phyloP scores from a whole-genome alignment of 2,329 filamentous ascomycete genomes.

The Hymenoscyphus occultus region DNA sequence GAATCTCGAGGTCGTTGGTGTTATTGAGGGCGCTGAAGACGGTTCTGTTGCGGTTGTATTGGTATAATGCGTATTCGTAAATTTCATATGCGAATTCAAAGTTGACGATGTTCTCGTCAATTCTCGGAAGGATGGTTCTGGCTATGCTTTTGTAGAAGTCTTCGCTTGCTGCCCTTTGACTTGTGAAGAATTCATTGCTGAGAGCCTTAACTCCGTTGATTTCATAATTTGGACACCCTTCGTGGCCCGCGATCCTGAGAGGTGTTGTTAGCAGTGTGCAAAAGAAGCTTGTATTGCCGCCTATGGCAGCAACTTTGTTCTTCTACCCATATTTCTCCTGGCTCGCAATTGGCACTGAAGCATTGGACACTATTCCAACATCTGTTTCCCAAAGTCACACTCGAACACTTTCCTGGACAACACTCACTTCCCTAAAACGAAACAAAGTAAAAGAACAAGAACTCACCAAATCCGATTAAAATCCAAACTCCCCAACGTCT shows the following conservation, averaged over 20 bases:
- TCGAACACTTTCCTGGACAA: too few relatives aligned
- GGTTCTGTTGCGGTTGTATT: constrained; percentile 50
- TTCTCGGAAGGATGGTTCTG: constrained; percentile 21
- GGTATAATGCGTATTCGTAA: constrained; percentile 58
- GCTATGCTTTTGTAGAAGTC: constrained; percentile 29
- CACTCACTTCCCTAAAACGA: background rate
- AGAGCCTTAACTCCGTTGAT: constrained; percentile 17
- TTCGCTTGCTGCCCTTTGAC: constrained; percentile 11
- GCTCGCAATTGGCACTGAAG: background rate
- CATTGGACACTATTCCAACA: background rate
- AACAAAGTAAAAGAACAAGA: background rate
- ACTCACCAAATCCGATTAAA: constrained; percentile 47
- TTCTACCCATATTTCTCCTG: background rate
- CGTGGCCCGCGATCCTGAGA: constrained; percentile 29
- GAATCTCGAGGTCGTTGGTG: constrained; percentile 44
- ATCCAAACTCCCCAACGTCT: constrained; percentile 48
- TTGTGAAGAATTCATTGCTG: constrained; percentile 10
- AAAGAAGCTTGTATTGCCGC: background rate
- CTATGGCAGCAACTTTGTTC: background rate
- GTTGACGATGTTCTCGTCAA: constrained; percentile 23
- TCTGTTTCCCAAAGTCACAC: background rate
- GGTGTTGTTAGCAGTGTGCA: constrained; percentile 4
- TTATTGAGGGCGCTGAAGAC: constrained; percentile 42
- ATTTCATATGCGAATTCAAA: constrained; percentile 51
- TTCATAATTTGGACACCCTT: constrained; percentile 26